These are phyloP conservation scores for Lichenothelia convexa DNA, from an alignment of 495 filamentous ascomycete species.

Conservation along the genomic window DNA sequence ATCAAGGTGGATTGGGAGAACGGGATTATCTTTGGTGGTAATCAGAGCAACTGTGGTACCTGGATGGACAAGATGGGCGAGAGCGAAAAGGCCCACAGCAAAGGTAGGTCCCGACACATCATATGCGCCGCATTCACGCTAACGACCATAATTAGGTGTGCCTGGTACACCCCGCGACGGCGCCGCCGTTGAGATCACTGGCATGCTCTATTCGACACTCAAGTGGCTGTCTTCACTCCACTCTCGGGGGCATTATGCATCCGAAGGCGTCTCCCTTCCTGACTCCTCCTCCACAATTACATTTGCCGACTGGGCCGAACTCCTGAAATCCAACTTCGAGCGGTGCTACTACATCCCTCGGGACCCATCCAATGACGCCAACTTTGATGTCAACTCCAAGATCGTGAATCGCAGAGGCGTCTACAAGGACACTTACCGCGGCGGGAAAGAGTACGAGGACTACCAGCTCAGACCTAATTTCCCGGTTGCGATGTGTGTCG, in stretches of 20 bases:
- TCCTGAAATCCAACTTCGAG: conserved; percentile 77
- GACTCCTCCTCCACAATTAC: conserved; percentile 41
- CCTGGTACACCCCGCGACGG: conserved; percentile 93
- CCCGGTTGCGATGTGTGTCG: conserved; percentile 87
- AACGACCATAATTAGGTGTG: too few species aligned
- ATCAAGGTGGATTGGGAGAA: conserved; percentile 84
- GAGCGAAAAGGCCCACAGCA: conserved; percentile 71
- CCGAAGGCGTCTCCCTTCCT: conserved; percentile 47
- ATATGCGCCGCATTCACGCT: too few species aligned
- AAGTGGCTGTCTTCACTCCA: conserved; percentile 56
- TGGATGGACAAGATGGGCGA: conserved; percentile 99
- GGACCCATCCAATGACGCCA: conserved; percentile 42
- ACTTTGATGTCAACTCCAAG: conserved; percentile 62
- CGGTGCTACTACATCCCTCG: conserved; percentile 71
- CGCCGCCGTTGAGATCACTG: conserved; percentile 85
- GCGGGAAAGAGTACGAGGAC: conserved; percentile 88
- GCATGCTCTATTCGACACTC: conserved; percentile 75
- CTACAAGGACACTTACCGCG: conserved; percentile 90
- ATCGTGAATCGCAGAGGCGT: conserved; percentile 81
- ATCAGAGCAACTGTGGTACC: conserved; percentile 86
- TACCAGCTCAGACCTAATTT: conserved; percentile 94
- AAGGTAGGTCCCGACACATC: too few species aligned
- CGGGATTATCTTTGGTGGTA: conserved; percentile 86
- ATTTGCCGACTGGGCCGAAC: conserved; percentile 62
- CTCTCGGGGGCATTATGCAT: conserved; percentile 45